A percentile compares a stretch with the other conserved stretches of the same genome.
Evolutionary conservation across 805 yeast species (phyloP).

Genomic region (Candida saitoana): DNA sequence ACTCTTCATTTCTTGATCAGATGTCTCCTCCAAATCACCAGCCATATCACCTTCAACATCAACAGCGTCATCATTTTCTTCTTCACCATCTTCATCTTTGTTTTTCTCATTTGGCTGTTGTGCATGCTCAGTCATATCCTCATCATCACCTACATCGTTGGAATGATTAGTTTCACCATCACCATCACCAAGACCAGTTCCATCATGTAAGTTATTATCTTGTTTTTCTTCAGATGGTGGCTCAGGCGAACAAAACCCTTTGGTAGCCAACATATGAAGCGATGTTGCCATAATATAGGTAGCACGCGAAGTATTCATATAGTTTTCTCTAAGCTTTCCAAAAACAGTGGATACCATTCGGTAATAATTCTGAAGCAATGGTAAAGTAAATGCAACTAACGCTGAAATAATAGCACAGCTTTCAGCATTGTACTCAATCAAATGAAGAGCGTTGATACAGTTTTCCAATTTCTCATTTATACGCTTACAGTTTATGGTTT

Average conservation of each 20-base stretch:
- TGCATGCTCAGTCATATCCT: slow-evolving; percentile 76
- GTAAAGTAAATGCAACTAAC: slow-evolving; percentile 52
- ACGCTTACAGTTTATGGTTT: slow-evolving; percentile 36
- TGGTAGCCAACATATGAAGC: slow-evolving; percentile 58
- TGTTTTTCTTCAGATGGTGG: slow-evolving; percentile 63
- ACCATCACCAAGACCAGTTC: slow-evolving; percentile 93
- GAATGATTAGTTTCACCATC: slow-evolving; percentile 78
- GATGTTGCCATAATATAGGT: slow-evolving; percentile 54
- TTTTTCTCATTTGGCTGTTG: slow-evolving; percentile 76
- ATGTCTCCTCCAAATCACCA: slow-evolving; percentile 79
- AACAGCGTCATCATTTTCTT: slow-evolving; percentile 84
- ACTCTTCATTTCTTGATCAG: slow-evolving; percentile 62
- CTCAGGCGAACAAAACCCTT: slow-evolving; percentile 93
- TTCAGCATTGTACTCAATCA: slow-evolving; percentile 32
- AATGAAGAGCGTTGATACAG: slow-evolving; percentile 31
- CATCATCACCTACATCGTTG: slow-evolving; percentile 87
- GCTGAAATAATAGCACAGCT: slow-evolving; percentile 43
- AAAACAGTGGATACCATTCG: slow-evolving; percentile 44
- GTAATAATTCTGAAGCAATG: slow-evolving; percentile 59
- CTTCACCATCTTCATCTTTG: slow-evolving; percentile 51
- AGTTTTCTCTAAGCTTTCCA: slow-evolving; percentile 43
- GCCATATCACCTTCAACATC: slow-evolving; percentile 98
- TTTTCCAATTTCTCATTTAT: slow-evolving; percentile 32
- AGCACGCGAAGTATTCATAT: slow-evolving; percentile 55
- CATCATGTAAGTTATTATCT: slow-evolving; percentile 65